Base-by-base conservation (phyloP, 2,329 filamentous ascomycete genomes). In the Aureobasidium subglaciale region DNA sequence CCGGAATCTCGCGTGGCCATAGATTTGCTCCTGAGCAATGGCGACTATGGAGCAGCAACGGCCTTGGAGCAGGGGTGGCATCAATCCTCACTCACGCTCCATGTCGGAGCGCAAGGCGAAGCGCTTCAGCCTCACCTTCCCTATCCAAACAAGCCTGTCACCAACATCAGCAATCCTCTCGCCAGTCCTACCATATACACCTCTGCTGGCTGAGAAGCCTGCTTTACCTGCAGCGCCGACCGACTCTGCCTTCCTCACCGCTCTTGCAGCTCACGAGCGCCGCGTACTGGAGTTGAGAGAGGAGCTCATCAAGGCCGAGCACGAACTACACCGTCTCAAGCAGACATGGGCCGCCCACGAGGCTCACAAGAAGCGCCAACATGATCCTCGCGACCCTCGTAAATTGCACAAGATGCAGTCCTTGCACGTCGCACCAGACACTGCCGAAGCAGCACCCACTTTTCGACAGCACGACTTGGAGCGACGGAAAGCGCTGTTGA, bases 201-300 rank as follows among this genome's bases (percentile, higher is more conserved):
- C 70, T 59, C 59, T 64, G 52, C 25, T 27, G 46, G 27, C 37
- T 59, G 52, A 48, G 61, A n/a, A 58, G 62, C 22, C 49, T 82
- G 85, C 59, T 75, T 82, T 50, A 80, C 79, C 64, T 13, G 35
- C 61, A 10, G 64, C 58, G 78, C 62, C 66, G 1, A 60, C 63
- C 5, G 66, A 68, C 27, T 64, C 64, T 38, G 65, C 85, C 49
- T 88, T 96, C 64, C 84, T 99, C 61, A 91, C 90, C 59, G 87
- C 91, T 56, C 87, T 99, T 64, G 93, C 93, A 41, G 85, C 89
- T 13, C 91, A 97, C 72, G 93, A 99, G 73, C 81, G 93, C 56
- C 85, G 84, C 62, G 92, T 99, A 1, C 74, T 99, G 56, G 93
- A 97, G 71, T 76, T 99, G 52, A 87, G 85, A 58, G 93, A 99